phyloP scores from a whole-genome alignment of 306 rosid species.

The Dryas alaskensis region DNA sequence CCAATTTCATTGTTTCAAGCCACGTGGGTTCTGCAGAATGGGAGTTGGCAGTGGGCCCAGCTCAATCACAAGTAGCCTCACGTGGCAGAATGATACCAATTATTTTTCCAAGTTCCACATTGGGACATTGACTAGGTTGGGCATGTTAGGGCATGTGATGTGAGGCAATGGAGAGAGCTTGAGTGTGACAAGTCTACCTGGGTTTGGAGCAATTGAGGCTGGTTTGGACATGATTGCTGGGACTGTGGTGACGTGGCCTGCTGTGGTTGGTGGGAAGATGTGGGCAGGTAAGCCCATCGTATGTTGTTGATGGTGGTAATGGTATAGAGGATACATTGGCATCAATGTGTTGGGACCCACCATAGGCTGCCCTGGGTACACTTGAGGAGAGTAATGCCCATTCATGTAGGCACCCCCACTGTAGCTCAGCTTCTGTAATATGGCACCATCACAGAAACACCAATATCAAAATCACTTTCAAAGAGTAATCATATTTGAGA shows the following conservation, averaged over 20 bases:
- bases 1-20: neutral
- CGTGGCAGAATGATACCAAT: constrained; percentile 25
- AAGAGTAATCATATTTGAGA: neutral
- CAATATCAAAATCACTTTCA: constrained; percentile 2
- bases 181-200: constrained; percentile 40
- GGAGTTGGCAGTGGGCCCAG: constrained; percentile 29
- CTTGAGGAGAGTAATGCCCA: constrained; percentile 53
- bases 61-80: constrained; percentile 11
- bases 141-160: constrained; percentile 14
- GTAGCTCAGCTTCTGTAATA: constrained; percentile 53
- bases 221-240: constrained; percentile 60
- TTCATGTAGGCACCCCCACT: constrained; percentile 52
- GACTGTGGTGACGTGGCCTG: constrained; percentile 37
- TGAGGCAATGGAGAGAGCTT: too few species aligned
- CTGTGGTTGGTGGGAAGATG: constrained; percentile 44
- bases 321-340: constrained; percentile 74
- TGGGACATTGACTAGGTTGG: constrained; percentile 9
- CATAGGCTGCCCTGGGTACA: constrained; percentile 58
- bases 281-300: constrained; percentile 69
- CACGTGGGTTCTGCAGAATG: constrained; percentile 12
- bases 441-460: constrained; percentile 8
- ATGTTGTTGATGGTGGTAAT: constrained; percentile 53
- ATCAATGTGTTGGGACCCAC: constrained; percentile 65
- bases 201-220: constrained; percentile 42
- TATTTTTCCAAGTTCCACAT: neutral